These are phyloP conservation scores for Sugiyamaella novakii DNA, from an alignment of 1,139 yeast species.

Conservation along the genomic window DNA sequence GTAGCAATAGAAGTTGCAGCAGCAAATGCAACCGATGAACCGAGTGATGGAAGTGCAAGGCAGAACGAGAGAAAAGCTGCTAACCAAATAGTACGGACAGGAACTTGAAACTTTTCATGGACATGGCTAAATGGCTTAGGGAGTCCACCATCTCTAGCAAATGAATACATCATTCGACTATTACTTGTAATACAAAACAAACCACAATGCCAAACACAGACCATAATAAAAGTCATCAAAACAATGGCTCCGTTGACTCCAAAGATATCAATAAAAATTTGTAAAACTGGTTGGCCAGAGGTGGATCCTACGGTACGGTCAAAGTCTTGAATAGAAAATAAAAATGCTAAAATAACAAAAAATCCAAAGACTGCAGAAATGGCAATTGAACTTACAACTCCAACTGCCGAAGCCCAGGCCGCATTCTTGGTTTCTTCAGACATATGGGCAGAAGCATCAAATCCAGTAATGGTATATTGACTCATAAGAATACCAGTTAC, in stretches of 20 bases:
- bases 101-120: conserved; percentile 60
- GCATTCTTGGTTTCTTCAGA: conserved; percentile 81
- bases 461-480: conserved; percentile 77
- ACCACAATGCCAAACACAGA: conserved; percentile 34
- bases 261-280: conserved; percentile 74
- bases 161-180: conserved; percentile 77
- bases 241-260: conserved; percentile 68
- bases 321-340: conserved; percentile 71
- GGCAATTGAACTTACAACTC: conserved; percentile 65
- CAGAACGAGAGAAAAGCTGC: conserved; percentile 67
- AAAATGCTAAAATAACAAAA: conserved; percentile 68
- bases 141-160: conserved; percentile 82
- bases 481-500: conserved; percentile 71
- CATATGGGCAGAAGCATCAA: conserved; percentile 78
- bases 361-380: conserved; percentile 69
- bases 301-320: conserved; percentile 63
- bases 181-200: conserved; percentile 61
- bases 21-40: conserved; percentile 76
- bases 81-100: conserved; percentile 69
- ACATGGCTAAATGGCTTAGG: conserved; percentile 72
- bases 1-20: conserved; percentile 90
- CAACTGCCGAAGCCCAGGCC: conserved; percentile 75
- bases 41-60: conserved; percentile 63
- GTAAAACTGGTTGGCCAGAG: conserved; percentile 58
- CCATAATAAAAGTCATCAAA: conserved; percentile 23